Evolutionary conservation across 2,329 filamentous ascomycete species (phyloP), one percentile per base, ranked within the genome.

Genomic region (Pseudogymnoascus sp.): DNA sequence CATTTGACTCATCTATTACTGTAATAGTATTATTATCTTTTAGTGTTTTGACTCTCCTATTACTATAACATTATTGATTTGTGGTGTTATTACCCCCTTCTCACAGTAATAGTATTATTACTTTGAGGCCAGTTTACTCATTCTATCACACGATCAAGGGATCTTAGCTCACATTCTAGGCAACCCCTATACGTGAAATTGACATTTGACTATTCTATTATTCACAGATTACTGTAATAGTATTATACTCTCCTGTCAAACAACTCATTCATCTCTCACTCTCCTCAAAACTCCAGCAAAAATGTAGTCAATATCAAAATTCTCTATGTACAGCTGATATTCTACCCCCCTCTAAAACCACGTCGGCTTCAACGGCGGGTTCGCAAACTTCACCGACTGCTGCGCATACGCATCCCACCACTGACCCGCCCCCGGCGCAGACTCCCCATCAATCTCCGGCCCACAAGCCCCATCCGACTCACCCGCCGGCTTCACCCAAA

Each of bases 401-500:
- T 76, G 69, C 4, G 70, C 73, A 65, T 77, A 78, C 64, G 74
- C 73, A 13, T 76, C 71, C 63, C 77, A 78, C 77, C 77, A 79
- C 3, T 63, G 63, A 2, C 77, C 77, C 0, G 77, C 76, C 15
- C 60, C 64, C 1, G 77, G 74, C 1, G 77, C 76, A 2, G 72
- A 72, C 29, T 68, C 66, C 35, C 65, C 63, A 33, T 63, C 52
- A 21, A 66, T 61, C 40, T 18, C 13, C 21, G 73, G 65, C 0
- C 76, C 76, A 64, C 75, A 78, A 60, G 71, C 60, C 4, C 77
- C 77, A 61, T 79, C 76, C 55, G 72, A 74, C 70, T 79, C 77
- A 9, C 77, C 77, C 9, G 74, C 76, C 0, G 76, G 76, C 72
- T 79, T 79, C 59, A 76, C 71, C 76, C 76, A 79, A 12, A 78